Evolutionary conservation across 495 filamentous ascomycete genomes (phyloP), one percentile per base, ranked within the genome.

Genomic region (Tuber umbilicatum): DNA sequence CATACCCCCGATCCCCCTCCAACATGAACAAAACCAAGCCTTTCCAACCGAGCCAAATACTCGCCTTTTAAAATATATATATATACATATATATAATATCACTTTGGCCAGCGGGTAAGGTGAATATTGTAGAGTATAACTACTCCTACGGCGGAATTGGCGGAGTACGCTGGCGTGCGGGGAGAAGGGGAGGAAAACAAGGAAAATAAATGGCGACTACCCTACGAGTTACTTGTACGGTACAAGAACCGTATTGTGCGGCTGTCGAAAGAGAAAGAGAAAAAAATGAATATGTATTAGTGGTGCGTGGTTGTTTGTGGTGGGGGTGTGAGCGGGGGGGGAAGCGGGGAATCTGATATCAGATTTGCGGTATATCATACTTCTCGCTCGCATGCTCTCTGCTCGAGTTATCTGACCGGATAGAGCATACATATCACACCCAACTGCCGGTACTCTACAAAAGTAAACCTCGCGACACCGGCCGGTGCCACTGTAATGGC

Each of bases 331-430:
- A 21, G 47, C 21, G 6, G 7, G 50, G n/a, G 50, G 45, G 45
- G 42, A 16, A 43, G 21, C 17, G 19, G 45, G 55, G 27, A 64
- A 64, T 64, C 55, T 64, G 55, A 64, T 64, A 64, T 64, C 55
- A 64, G 55, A 64, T 64, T 64, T 64, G 12, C 55, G 27, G 27
- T 31, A 64, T 64, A 64, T 64, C 55, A 64, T 64, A 27, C n/a
- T n/a, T n/a, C n/a, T n/a, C n/a, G n/a, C n/a, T n/a, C 6, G 12
- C 39, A 3, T 40, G 41, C 5, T 14, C 10, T 47, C 43, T 47
- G 17, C 6, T 50, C 7, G 6, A n/a, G 21, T n/a, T n/a, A n/a
- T 55, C 7, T 55, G 23, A 10, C 23, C 47, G 47, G 47, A 55
- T 55, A 10, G 47, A 55, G 23, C 47, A n/a, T n/a, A n/a, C 47